Base-by-base conservation (phyloP, 2,329 filamentous ascomycete species). In the Trichoderma cornu-damae region DNA sequence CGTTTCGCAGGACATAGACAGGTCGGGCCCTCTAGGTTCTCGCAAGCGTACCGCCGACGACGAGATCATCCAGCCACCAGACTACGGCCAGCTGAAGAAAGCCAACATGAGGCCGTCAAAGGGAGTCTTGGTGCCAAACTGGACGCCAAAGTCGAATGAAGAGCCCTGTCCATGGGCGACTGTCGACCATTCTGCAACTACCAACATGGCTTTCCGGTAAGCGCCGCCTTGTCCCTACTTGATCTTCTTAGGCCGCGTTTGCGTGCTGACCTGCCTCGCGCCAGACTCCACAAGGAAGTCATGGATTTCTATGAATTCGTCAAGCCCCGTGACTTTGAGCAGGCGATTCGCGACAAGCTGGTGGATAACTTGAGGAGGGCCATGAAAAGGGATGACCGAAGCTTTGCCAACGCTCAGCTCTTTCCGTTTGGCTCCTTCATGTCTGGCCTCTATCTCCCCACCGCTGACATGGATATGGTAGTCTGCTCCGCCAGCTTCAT, bases 391-490 rank as follows among this genome's bases (percentile, higher is more conserved):
- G 75, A 75, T 11, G 68, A 64, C 1, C 63, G 68, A n/a, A 70
- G 76, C 48, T 87, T 84, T 64, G 72, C 76, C 11, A 81, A 83
- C 46, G 83, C 85, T 9, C 78, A 86, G 48, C 76, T 96, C 6
- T 77, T 81, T 32, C 79, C 87, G 8, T 99, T 99, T 69, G 94
- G 94, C n/a, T 97, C 94, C 0, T 99, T 92, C 72, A 92, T 90
- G 64, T 90, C 90, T 3, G 90, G 89, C 0, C 76, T 90, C 6
- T 85, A 84, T 63, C 73, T 85, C 2, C 82, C 82, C 0, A 84
- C 88, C 1, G 90, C 89, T 14, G 94, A 99, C 68, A 96, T 99
- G 85, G 94, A 99, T 69, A 78, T 99, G 47, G 94, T 96, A 2
- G 81, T 94, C 52, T 82, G 92, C 50, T 84, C 81, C 0, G 66